Evolutionary conservation across 257 asterid genomes (phyloP).

Genomic region (Plectranthus barbatus): DNA sequence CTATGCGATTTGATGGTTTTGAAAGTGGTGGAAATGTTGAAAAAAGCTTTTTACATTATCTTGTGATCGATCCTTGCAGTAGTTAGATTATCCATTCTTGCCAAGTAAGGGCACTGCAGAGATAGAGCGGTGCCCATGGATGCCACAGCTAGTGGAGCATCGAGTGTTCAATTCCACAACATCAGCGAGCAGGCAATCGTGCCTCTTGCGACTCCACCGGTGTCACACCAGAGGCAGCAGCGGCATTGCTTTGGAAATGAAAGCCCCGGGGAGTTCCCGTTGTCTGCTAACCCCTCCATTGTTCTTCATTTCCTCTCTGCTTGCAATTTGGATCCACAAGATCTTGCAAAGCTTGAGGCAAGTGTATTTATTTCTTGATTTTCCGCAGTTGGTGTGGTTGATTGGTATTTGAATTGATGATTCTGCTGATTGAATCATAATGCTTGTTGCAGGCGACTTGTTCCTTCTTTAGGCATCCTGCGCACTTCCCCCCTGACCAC

Average conservation of each 20-base stretch:
- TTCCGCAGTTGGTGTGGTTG: neutral
- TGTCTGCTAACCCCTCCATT: conserved; percentile 88
- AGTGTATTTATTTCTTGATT: conserved; percentile 23
- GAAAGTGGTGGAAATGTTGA: neutral
- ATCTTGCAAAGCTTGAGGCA: conserved; percentile 98
- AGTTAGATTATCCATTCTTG: conserved; percentile 19
- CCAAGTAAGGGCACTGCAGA: conserved; percentile 55
- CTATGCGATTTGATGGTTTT: neutral
- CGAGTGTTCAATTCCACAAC: conserved; percentile 69
- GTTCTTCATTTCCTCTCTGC: conserved; percentile 92
- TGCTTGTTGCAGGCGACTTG: conserved; percentile 78
- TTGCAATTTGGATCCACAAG: conserved; percentile 77
- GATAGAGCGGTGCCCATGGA: conserved; percentile 85
- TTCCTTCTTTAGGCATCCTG: conserved; percentile 87
- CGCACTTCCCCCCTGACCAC: conserved; percentile 64
- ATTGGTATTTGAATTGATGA: conserved; percentile 40
- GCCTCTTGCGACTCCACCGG: conserved; percentile 41
- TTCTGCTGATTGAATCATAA: conserved; percentile 58
- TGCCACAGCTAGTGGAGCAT: conserved; percentile 71
- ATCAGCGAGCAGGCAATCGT: conserved; percentile 56
- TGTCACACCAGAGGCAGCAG: conserved; percentile 45
- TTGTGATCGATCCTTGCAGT: conserved; percentile 17
- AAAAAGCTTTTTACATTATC: conserved; percentile 1
- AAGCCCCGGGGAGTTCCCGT: conserved; percentile 91
- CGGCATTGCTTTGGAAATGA: conserved; percentile 77